Conservation (phyloP, 306 rosid genomes). For the Corylus avellana region DNA sequence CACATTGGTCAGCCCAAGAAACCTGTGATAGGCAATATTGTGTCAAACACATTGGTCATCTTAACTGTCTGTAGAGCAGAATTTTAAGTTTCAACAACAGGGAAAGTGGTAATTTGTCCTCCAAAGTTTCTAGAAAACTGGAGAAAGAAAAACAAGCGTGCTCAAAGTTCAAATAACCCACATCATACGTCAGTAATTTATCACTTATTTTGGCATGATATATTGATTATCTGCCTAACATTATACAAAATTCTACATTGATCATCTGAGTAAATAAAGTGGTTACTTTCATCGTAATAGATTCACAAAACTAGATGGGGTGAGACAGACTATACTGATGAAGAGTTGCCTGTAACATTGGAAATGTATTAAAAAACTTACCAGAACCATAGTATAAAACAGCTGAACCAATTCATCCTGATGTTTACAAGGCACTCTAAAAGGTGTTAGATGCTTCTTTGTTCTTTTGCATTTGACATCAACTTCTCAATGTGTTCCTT, state of each 20-base stretch:
- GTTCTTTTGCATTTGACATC: conserved; percentile 35
- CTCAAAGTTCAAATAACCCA: background rate
- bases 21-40: too few relatives aligned
- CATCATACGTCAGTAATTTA: background rate
- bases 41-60: background rate
- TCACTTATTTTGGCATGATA: background rate
- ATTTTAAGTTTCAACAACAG: background rate
- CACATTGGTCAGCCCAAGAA: background rate
- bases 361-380: background rate
- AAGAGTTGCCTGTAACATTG: background rate
- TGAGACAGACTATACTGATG: background rate
- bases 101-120: background rate
- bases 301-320: background rate
- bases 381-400: background rate
- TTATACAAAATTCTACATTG: background rate
- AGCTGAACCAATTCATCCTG: background rate
- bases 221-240: background rate
- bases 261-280: background rate
- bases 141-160: background rate
- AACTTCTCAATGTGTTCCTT: conserved; percentile 54
- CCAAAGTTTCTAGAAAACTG: background rate
- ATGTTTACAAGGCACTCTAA: background rate
- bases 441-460: background rate
- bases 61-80: too few relatives aligned
- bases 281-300: background rate